Evolutionary conservation across 768 basidiomycete species (phyloP), one percentile per base, ranked within the genome.

Genomic region (Sarcomyxa edulis): DNA sequence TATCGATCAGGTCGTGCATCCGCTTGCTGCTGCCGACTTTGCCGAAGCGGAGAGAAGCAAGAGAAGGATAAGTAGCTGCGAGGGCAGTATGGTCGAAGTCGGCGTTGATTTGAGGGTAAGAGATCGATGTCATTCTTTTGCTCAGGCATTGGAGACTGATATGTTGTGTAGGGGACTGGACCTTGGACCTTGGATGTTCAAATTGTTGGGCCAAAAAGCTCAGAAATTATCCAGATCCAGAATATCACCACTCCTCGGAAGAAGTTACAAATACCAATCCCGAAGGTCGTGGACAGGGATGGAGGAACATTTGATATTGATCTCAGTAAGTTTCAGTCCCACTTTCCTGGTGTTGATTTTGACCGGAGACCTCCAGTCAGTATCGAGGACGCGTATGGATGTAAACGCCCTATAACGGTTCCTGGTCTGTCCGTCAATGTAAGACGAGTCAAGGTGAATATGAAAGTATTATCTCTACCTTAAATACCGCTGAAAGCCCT

Each of bases 171-270:
- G 85, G 96, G 96, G 34, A 86, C 81, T 4, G 78, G 87, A 4
- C 95, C 96, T 2, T 95, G 94, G 86, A 87, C 77, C 49, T 54
- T 98, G 20, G 85, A 87, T 32, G 64, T 94, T 16, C 85, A 91
- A 50, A 65, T 91, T 9, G 83, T 88, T 26, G 85, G 86, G 5
- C 80, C 84, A 4, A 74, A 74, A 37, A 72, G 68, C 24, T 75
- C 84, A 1, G 80, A 87, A 44, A 71, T 66, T 8, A 44, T 87
- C 12, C 61, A 62, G 12, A 63, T 87, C 44, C 51, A 63, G 20
- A 72, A 70, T 15, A 80, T 92, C 34, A 65, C 72, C 30, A 66
- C 68, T 0, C 53, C 74, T 3, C 69, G 69, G 45, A 74, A 77
- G 42, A 75, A 65, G 0, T 51, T 91, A 31, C 64, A 72, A 28